Evolutionary conservation across 129 eudicot genomes (phyloP).

Genomic region (Flaveria brownii): DNA sequence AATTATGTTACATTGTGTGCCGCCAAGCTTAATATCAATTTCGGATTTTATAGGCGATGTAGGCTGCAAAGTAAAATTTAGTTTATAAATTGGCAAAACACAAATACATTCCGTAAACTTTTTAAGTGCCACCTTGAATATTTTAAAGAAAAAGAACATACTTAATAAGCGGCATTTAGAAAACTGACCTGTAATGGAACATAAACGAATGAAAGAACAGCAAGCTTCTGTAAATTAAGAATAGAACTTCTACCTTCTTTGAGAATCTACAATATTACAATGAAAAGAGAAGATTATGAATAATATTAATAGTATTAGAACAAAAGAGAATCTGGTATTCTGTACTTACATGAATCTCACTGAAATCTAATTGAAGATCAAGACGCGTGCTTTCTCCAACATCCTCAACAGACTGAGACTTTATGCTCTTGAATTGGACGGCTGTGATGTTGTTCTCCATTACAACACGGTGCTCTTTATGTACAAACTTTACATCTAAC

Average conservation of each 20-base stretch:
- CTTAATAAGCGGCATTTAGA: constrained; percentile 3
- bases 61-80: constrained; percentile 58
- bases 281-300: constrained; percentile 10
- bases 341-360: constrained; percentile 84
- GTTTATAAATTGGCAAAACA: constrained; percentile 11
- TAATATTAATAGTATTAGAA: background rate
- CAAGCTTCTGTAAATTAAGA: constrained; percentile 68
- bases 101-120: background rate
- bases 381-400: constrained; percentile 78
- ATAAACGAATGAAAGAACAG: constrained; percentile 65
- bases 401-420: constrained; percentile 69
- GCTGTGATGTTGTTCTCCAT: constrained; percentile 81
- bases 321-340: constrained; percentile 6
- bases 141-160: background rate
- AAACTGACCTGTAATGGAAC: constrained; percentile 73
- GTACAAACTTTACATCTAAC: constrained; percentile 72
- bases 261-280: constrained; percentile 58
- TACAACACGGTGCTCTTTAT: constrained; percentile 50
- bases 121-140: background rate
- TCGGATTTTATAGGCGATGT: constrained; percentile 68
- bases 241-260: constrained; percentile 67
- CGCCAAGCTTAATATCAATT: constrained; percentile 85
- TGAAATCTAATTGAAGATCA: constrained; percentile 80
- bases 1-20: constrained; percentile 67
- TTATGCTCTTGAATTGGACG: constrained; percentile 63